phyloP scores from a whole-genome alignment of 2,329 filamentous ascomycete species.

The Periglandula ipomoeae region DNA sequence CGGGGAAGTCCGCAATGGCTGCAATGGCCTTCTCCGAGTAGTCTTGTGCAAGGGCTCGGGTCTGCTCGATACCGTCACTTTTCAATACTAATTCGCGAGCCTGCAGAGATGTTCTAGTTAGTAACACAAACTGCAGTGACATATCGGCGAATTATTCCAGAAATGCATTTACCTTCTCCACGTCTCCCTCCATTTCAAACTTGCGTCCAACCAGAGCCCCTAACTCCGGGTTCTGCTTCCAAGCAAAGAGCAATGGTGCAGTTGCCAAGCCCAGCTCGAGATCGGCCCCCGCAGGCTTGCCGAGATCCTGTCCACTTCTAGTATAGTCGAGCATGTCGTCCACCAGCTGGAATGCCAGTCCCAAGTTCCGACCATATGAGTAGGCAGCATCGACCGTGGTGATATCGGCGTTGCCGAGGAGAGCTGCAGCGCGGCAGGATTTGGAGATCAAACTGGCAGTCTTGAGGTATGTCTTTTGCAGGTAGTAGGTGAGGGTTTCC shows the following conservation, averaged over 20 bases:
- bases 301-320: slow-evolving; percentile 70
- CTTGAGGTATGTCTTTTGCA: slow-evolving; percentile 98
- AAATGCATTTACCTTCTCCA: slow-evolving; percentile 56
- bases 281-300: slow-evolving; percentile 92
- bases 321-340: slow-evolving; percentile 99
- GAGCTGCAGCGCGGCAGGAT: slow-evolving; percentile 80
- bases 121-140: background rate
- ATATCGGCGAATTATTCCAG: background rate
- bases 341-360: slow-evolving; percentile 91
- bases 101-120: slow-evolving; percentile 35
- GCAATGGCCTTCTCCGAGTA: slow-evolving; percentile 82
- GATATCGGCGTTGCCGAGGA: slow-evolving; percentile 68
- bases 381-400: slow-evolving; percentile 88
- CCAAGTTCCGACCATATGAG: slow-evolving; percentile 83
- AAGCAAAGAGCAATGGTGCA: slow-evolving; percentile 88
- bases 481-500: slow-evolving; percentile 82
- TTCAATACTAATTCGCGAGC: slow-evolving; percentile 75
- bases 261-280: slow-evolving; percentile 89
- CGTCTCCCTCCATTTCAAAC: slow-evolving; percentile 76
- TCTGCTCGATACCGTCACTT: slow-evolving; percentile 87
- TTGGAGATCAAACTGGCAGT: slow-evolving; percentile 94
- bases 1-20: slow-evolving; percentile 76
- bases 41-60: slow-evolving; percentile 78
- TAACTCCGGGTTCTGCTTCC: slow-evolving; percentile 79
- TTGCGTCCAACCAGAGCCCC: slow-evolving; percentile 86